Evolutionary conservation across 2,329 filamentous ascomycete genomes (phyloP), one percentile per base, ranked within the genome.

Genomic region (Paecilomyces sp.): DNA sequence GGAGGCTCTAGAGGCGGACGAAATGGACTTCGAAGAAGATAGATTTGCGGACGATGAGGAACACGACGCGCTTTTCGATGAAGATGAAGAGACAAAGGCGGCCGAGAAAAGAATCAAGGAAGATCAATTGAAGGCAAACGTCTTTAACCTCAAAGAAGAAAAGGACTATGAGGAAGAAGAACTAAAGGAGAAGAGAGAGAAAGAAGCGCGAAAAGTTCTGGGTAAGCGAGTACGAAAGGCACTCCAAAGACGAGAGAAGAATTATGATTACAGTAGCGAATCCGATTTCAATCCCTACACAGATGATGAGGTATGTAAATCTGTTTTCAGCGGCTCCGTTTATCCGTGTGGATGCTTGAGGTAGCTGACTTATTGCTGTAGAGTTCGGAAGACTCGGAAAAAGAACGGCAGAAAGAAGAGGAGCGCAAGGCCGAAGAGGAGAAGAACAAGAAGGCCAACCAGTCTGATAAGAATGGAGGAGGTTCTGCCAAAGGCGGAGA

Each of bases 21-120:
- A 87, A 65, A 82, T 89, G 66, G 86, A 89, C 68, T 88, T 86
- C 66, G 85, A 88, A 64, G 84, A 88, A 64, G 86, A 88, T 66
- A 80, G 85, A 67, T 97, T 97, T 70, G 90, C 92, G 65, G 90
- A 96, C 68, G 91, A 95, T 67, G 91, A 96, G 69, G 91, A 95
- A 71, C 85, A 89, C 24, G 83, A 86, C 59, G 83, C 88, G 51
- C 84, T 91, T 57, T 91, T 94, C 65, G 90, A 94, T 57, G 86
- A 92, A 56, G 91, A 96, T 61, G 92, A 96, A 65, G 90, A 92
- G 56, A 77, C 82, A 13, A 91, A 91, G 68, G 85, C 89, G 18
- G 82, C 88, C 0, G 87, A 88, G 63, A 86, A 88, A 13, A 81
- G 88, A 57, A 87, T 92, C 65, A 90, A 89, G 65, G 85, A 88